phyloP scores from a whole-genome alignment of 148 eudicot species.

The Tetragonia tetragonoides region DNA sequence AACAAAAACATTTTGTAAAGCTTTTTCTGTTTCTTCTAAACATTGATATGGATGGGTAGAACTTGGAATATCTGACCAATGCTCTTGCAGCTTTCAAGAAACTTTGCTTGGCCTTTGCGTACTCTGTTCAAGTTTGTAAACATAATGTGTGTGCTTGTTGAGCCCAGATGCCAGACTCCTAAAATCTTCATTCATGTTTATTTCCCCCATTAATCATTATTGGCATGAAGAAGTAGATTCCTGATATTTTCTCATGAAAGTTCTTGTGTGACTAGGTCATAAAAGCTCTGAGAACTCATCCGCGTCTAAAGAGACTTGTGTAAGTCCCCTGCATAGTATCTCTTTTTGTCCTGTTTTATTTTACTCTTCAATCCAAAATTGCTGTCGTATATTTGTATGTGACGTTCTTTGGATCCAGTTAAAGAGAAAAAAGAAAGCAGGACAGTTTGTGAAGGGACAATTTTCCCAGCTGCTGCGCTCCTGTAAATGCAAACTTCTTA shows the following conservation, averaged over 20 bases:
- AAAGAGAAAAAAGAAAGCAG: too few species aligned
- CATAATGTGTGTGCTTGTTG: neutral
- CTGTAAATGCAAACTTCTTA: neutral
- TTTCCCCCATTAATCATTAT: neutral
- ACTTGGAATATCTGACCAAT: neutral
- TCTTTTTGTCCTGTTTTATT: neutral
- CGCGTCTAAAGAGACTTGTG: conserved; percentile 75
- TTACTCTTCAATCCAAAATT: neutral
- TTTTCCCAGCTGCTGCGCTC: neutral
- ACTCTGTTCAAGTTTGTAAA: neutral
- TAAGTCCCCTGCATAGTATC: conserved; percentile 34
- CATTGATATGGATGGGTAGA: neutral
- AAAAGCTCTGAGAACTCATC: conserved; percentile 86
- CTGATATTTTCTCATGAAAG: neutral
- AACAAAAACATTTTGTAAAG: too few species aligned
- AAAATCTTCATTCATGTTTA: neutral
- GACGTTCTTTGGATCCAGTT: too few species aligned
- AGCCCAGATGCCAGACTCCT: neutral
- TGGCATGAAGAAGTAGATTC: neutral
- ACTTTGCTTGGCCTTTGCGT: neutral
- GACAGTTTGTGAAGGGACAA: too few species aligned
- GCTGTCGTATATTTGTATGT: too few species aligned
- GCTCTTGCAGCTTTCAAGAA: neutral
- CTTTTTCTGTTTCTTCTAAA: too few species aligned
- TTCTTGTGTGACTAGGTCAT: conserved; percentile 49